Percentiles rank a stretch among this genome's conserved stretches.
Conservation (phyloP, 2,329 filamentous ascomycete genomes). For the Sarocladiaceae sp. region DNA sequence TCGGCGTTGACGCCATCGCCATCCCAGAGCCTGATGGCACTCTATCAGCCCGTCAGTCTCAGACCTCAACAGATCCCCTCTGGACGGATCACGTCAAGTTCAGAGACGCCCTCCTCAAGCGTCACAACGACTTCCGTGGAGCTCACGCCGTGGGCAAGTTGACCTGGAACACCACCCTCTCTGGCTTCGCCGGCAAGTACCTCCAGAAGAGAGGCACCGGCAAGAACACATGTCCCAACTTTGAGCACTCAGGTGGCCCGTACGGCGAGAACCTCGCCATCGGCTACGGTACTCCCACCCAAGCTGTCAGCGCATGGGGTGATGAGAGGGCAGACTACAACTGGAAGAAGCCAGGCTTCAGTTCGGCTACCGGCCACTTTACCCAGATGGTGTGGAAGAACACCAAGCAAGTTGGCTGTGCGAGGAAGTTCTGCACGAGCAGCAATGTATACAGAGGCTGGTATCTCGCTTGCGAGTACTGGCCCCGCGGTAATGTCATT, state of each 20-base stretch:
- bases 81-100: slow-evolving; percentile 31
- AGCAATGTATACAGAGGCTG: neutral
- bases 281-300: slow-evolving; percentile 57
- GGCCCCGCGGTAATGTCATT: slow-evolving; percentile 11
- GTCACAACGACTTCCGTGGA: slow-evolving; percentile 61
- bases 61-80: slow-evolving; percentile 27
- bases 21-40: slow-evolving; percentile 1
- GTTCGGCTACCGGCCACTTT: slow-evolving; percentile 19
- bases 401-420: slow-evolving; percentile 22
- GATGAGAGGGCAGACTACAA: slow-evolving; percentile 13
- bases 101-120: slow-evolving; percentile 53
- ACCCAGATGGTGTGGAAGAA: slow-evolving; percentile 27
- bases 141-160: slow-evolving; percentile 57
- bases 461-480: slow-evolving; percentile 16
- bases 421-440: slow-evolving; percentile 11
- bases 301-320: slow-evolving; percentile 28
- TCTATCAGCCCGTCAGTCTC: neutral
- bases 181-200: slow-evolving; percentile 49
- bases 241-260: slow-evolving; percentile 55
- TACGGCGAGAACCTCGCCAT: slow-evolving; percentile 73
- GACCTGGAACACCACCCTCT: slow-evolving; percentile 62
- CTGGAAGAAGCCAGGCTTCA: slow-evolving; percentile 11
- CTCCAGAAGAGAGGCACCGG: slow-evolving; percentile 23
- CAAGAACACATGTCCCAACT: slow-evolving; percentile 32
- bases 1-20: neutral